phyloP scores from a whole-genome alignment of 371 early-diverging fungal genomes.

The Coemansia sp. region DNA sequence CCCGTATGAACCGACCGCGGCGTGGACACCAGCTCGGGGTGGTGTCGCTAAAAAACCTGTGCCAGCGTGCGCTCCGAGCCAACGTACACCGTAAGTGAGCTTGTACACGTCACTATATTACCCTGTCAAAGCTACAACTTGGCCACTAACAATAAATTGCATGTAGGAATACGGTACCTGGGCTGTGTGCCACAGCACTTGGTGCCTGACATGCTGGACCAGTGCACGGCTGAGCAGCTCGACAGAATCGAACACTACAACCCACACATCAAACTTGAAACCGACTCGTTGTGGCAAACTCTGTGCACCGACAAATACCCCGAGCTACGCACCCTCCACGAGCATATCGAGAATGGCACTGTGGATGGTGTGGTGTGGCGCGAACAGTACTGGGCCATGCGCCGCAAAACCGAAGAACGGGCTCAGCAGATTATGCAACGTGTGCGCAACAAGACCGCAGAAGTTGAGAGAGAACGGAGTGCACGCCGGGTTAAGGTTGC shows the following conservation, averaged over 20 bases:
- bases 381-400: constrained; percentile 25
- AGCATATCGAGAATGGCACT: constrained; percentile 9
- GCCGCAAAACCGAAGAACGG: constrained; percentile 27
- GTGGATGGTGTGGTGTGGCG: constrained; percentile 30
- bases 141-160: background rate
- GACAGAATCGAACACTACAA: constrained; percentile 34
- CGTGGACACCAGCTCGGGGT: background rate
- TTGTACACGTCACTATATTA: too few species aligned
- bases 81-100: constrained; percentile 27
- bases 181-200: constrained; percentile 37
- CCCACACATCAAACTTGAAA: constrained; percentile 38
- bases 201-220: constrained; percentile 22
- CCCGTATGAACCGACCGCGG: constrained; percentile 11
- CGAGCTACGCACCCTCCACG: constrained; percentile 10
- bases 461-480: constrained; percentile 25
- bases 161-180: constrained; percentile 18
- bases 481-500: constrained; percentile 30
- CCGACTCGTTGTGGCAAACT: constrained; percentile 36
- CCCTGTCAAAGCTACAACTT: too few species aligned
- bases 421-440: constrained; percentile 34
- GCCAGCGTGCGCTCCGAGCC: constrained; percentile 32
- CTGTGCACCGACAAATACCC: constrained; percentile 20
- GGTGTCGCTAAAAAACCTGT: constrained; percentile 37
- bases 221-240: constrained; percentile 44
- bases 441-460: constrained; percentile 29